Conservation (phyloP, 768 basidiomycete species). For the Amanita pallidorosea region DNA sequence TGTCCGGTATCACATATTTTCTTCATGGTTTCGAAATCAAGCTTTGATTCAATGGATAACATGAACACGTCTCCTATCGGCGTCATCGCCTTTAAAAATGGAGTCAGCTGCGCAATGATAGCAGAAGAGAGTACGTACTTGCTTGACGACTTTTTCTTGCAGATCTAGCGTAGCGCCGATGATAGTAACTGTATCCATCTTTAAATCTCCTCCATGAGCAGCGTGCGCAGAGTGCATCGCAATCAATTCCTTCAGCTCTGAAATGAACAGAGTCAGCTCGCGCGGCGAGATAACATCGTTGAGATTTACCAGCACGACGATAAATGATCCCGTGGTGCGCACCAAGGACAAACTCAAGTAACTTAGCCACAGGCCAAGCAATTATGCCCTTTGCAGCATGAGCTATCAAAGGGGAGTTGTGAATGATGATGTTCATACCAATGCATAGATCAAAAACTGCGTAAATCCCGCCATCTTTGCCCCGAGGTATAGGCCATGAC, state of each 20-base stretch:
- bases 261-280: not conserved
- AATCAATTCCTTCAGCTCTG: slow-evolving; percentile 82
- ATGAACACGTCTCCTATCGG: slow-evolving; percentile 76
- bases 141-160: slow-evolving; percentile 75
- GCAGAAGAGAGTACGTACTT: slow-evolving; percentile 24
- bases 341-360: slow-evolving; percentile 70
- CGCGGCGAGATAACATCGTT: not conserved
- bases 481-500: slow-evolving; percentile 81
- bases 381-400: slow-evolving; percentile 43
- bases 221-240: slow-evolving; percentile 73
- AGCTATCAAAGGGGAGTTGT: not conserved
- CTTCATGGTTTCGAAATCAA: slow-evolving; percentile 74
- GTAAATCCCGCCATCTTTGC: slow-evolving; percentile 77
- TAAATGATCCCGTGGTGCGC: slow-evolving; percentile 89
- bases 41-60: slow-evolving; percentile 74
- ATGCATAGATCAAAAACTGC: slow-evolving; percentile 50
- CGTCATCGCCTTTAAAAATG: slow-evolving; percentile 58
- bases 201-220: slow-evolving; percentile 75
- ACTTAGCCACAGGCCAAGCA: slow-evolving; percentile 79
- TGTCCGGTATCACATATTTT: slow-evolving; percentile 72
- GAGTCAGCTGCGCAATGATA: not conserved
- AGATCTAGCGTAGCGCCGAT: slow-evolving; percentile 85
- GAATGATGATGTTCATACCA: slow-evolving; percentile 29
- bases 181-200: slow-evolving; percentile 79
- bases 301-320: slow-evolving; percentile 45